Base-by-base conservation (phyloP, 805 yeast species). In the Isabelozyma gotoi region DNA sequence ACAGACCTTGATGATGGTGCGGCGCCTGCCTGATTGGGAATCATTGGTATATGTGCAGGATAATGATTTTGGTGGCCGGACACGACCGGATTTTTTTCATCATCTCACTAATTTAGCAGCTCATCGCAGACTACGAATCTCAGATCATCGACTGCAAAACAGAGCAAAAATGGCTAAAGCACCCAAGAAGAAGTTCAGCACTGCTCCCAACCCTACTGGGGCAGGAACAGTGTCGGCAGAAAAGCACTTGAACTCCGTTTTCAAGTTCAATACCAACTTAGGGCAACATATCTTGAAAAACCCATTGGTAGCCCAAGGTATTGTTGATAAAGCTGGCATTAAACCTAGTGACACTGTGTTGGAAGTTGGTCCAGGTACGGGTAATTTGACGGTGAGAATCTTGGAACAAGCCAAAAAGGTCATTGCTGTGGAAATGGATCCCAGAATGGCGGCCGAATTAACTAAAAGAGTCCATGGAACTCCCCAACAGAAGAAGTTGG, bases 351-450 rank as follows among this genome's bases (percentile, higher is more conserved):
- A 94, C 60, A 81, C 82, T 6, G 98, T 94, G 1, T 73, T 94
- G 34, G 99, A 94, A 71, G 96, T 94, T 41, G 99, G 99, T 57
- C 99, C 99, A 2, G 99, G 99, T 81, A 94, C 99, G 0, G 99
- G 99, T 72, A 94, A 94, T 59, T 76, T 94, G 68, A 94, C 99
- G 0, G 96, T 92, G 31, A 77, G 95, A 48, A 94, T 94, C 31
- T 67, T 94, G 43, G 97, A 92, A 55, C 85, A 90, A 63, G 98
- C 97, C 0, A 77, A 88, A 44, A 90, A 88, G 55, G 97, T 92
- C n/a, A 79, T 88, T 38, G 99, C 98, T 0, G 94, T 88, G 42
- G 99, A 94, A 71, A 91, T 91, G 89, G 99, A 94, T 69, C 99
- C 99, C n/a, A 77, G 97, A 70, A 94, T 94, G 99, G 99, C 98